phyloP scores from a whole-genome alignment of 106 monocot genomes.

The Dendrobium catenatum region DNA sequence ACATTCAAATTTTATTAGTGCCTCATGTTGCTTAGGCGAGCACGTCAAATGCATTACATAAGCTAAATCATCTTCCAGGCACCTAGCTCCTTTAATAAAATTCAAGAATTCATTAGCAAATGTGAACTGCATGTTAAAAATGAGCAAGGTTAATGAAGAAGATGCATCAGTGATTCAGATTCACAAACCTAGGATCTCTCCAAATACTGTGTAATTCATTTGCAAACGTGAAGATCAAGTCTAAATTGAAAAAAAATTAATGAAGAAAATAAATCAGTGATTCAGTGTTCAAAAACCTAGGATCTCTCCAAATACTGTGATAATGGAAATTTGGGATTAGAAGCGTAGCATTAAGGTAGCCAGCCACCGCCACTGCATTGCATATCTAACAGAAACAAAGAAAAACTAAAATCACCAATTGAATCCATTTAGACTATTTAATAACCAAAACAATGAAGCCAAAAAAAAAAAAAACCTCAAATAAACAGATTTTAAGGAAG shows the following conservation, averaged over 20 bases:
- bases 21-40: too few relatives aligned
- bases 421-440: neutral
- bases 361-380: slow-evolving; percentile 98
- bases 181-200: slow-evolving; percentile 81
- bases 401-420: neutral
- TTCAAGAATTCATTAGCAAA: neutral
- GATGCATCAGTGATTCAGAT: neutral
- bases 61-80: too few relatives aligned
- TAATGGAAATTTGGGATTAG: slow-evolving; percentile 93
- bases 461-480: neutral
- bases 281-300: slow-evolving; percentile 41
- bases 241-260: neutral
- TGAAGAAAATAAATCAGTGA: neutral
- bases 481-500: slow-evolving; percentile 5
- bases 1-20: too few relatives aligned
- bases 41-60: too few relatives aligned
- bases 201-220: slow-evolving; percentile 59
- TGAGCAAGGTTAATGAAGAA: neutral
- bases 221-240: neutral
- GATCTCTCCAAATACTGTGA: slow-evolving; percentile 97
- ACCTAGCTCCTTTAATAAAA: too few relatives aligned
- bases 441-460: neutral
- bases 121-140: neutral
- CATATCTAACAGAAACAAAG: slow-evolving; percentile 64
- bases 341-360: slow-evolving; percentile 95